These are phyloP conservation scores for Trichoderma cornu-damae DNA, from an alignment of 2,329 filamentous ascomycete genomes.

Conservation along the genomic window DNA sequence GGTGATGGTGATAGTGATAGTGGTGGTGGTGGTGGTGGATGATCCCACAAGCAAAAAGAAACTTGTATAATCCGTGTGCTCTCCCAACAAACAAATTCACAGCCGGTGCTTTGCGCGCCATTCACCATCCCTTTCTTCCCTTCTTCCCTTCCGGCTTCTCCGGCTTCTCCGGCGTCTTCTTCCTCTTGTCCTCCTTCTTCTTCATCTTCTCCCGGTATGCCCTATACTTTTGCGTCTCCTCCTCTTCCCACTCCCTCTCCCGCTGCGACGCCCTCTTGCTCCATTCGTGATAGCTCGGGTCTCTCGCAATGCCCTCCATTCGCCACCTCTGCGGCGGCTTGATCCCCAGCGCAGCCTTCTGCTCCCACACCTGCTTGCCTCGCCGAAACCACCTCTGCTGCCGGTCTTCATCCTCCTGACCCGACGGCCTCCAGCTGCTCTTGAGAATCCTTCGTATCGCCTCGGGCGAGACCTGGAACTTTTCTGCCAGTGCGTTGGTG, in stretches of 20 bases:
- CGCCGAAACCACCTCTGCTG: slow-evolving; percentile 58
- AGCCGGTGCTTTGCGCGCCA: too few relatives aligned
- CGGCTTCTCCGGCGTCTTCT: slow-evolving; percentile 19
- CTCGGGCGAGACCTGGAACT: slow-evolving; percentile 84
- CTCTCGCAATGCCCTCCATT: slow-evolving; percentile 46
- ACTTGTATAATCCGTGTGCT: too few relatives aligned
- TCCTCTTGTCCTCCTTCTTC: slow-evolving; percentile 3
- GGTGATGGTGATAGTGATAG: too few relatives aligned
- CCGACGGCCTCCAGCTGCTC: slow-evolving; percentile 64
- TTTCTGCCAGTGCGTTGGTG: slow-evolving; percentile 63
- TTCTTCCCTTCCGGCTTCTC: slow-evolving; percentile 3
- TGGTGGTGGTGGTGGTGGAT: too few relatives aligned
- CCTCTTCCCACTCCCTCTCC: slow-evolving; percentile 29
- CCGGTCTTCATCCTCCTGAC: slow-evolving; percentile 53
- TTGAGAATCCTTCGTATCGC: slow-evolving; percentile 81
- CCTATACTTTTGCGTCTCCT: slow-evolving; percentile 26
- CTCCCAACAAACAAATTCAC: background rate
- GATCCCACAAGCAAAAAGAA: too few relatives aligned
- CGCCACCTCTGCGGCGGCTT: slow-evolving; percentile 60
- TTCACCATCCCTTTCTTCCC: too few relatives aligned
- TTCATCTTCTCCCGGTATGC: slow-evolving; percentile 24
- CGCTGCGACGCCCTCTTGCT: slow-evolving; percentile 27
- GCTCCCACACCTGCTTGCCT: slow-evolving; percentile 55
- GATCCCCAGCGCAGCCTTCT: slow-evolving; percentile 54
- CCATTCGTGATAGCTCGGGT: slow-evolving; percentile 39